Conservation (phyloP, 2,329 filamentous ascomycete genomes). For the Fusarium sp. region DNA sequence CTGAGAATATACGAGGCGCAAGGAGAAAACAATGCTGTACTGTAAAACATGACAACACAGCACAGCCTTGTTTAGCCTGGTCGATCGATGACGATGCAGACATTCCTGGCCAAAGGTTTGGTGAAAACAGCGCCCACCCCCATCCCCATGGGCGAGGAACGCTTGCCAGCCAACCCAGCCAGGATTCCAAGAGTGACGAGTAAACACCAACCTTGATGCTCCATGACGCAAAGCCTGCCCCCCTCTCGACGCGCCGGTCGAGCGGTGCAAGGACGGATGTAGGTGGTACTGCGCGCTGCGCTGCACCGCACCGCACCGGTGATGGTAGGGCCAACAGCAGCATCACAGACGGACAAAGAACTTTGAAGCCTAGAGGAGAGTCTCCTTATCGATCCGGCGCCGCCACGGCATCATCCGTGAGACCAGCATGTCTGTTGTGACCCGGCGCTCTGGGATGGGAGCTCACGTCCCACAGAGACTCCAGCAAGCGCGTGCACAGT, state of each 20-base stretch:
- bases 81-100: slow-evolving; percentile 34
- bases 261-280: slow-evolving; percentile 27
- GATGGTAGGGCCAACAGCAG: slow-evolving; percentile 13
- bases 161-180: slow-evolving; percentile 11
- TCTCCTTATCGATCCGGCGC: slow-evolving; percentile 12
- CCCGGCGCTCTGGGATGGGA: not conserved
- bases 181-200: slow-evolving; percentile 40
- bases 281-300: not conserved
- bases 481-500: not conserved
- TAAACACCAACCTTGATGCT: slow-evolving; percentile 26
- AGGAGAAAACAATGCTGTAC: not conserved
- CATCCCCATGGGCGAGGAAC: not conserved
- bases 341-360: slow-evolving; percentile 15
- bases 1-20: slow-evolving; percentile 20
- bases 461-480: not conserved
- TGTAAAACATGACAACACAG: not conserved
- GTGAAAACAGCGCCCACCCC: not conserved
- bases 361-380: not conserved
- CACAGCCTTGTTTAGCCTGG: slow-evolving; percentile 21
- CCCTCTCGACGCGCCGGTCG: slow-evolving; percentile 22
- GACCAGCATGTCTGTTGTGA: slow-evolving; percentile 9
- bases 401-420: slow-evolving; percentile 41
- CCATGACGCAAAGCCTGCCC: slow-evolving; percentile 40
- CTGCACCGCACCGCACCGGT: not conserved
- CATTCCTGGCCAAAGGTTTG: slow-evolving; percentile 23